These are phyloP conservation scores for Irpex lacteus DNA, from an alignment of 1,284 basidiomycete genomes.

Conservation along the genomic window DNA sequence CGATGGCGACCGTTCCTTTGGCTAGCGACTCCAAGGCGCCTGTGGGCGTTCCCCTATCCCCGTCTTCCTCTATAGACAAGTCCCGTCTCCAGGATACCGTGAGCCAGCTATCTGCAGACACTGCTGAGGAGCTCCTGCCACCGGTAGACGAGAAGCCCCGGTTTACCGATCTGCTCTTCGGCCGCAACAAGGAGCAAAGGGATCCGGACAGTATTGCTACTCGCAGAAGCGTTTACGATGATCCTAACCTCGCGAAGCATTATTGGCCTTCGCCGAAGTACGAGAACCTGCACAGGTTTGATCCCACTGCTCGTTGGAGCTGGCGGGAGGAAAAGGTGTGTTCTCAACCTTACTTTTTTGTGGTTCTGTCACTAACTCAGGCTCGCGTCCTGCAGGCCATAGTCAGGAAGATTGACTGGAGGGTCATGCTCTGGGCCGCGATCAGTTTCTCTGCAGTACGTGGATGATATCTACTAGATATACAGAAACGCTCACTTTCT, in stretches of 20 bases:
- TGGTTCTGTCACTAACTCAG: neutral
- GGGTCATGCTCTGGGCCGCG: constrained; percentile 55
- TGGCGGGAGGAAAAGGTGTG: constrained; percentile 53
- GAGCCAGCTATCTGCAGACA: constrained; percentile 1
- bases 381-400: constrained; percentile 32
- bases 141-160: constrained; percentile 15
- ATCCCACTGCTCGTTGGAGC: constrained; percentile 63
- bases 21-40: constrained; percentile 1
- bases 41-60: constrained; percentile 8
- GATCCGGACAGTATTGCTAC: constrained; percentile 20
- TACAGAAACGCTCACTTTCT: neutral
- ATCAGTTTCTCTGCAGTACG: constrained; percentile 50
- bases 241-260: constrained; percentile 42
- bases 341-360: neutral
- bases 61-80: constrained; percentile 11
- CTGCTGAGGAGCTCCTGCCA: constrained; percentile 8
- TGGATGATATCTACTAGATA: neutral
- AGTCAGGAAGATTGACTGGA: constrained; percentile 51
- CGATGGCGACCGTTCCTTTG: constrained; percentile 3
- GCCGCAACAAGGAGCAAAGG: constrained; percentile 1
- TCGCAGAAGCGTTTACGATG: constrained; percentile 27
- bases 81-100: neutral
- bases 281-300: constrained; percentile 60
- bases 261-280: constrained; percentile 54
- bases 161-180: constrained; percentile 15